Evolutionary conservation across 2,329 filamentous ascomycete genomes (phyloP), one percentile per base, ranked within the genome.

Genomic region (Aspergillus sp.): DNA sequence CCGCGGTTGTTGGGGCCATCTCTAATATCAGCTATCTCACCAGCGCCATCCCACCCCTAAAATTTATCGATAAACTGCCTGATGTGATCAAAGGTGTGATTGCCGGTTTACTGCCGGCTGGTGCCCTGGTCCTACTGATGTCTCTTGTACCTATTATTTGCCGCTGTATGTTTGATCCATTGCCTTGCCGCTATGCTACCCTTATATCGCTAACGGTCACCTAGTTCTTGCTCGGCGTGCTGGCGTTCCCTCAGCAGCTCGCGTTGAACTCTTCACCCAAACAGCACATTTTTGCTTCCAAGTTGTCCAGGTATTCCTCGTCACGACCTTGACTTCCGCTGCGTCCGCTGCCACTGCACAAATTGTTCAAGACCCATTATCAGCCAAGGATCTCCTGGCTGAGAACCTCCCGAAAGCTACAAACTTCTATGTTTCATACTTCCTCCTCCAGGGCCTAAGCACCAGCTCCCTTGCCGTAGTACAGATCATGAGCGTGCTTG

Each of bases 361-460:
- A 44, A 88, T 96, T 50, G 78, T 86, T 22, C 63, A 87, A 1
- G 72, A 91, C 42, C 91, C 92, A 0, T 74, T 81, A 8, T 80
- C 80, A 0, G 83, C 85, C 5, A 87, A 91, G 1, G 78, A 77
- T 11, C 78, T 95, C 5, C 80, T 96, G 9, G 88, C 92, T 0
- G 70, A 82, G 41, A 89, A 91, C 62, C 79, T 99, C 3, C 95
- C 95, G 17, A 90, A 88, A 63, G 88, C 92, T 0, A 93, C 91
- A 58, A 98, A 96, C 74, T 96, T 97, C 70, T 99, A 97, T 74
- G 89, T 98, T 13, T 92, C 89, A 0, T 99, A 97, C 77, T 96
- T 98, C 67, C 84, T 98, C 22, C 87, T 99, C 1, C 93, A 98
- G 73, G 95, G 93, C 30, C 73, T 98, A 45, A 87, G 86, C 4